Conservation (phyloP, 75 land plant genomes). For the Sequoia sempervirens region DNA sequence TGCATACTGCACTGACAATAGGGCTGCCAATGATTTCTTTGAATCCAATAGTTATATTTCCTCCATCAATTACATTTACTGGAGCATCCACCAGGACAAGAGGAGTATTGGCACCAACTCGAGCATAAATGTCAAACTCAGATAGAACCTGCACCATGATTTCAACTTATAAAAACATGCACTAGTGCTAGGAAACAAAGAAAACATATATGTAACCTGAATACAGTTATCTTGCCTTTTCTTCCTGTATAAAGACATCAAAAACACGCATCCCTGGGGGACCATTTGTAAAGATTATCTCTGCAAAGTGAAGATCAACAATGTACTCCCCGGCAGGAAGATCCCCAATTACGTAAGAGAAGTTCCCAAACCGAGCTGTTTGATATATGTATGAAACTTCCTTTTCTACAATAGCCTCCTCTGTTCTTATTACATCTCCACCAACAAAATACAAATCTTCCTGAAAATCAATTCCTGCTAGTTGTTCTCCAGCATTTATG, state of each 20-base stretch:
- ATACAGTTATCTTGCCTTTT: slow-evolving; percentile 39
- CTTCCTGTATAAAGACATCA: slow-evolving; percentile 56
- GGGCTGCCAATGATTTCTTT: slow-evolving; percentile 62
- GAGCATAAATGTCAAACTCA: slow-evolving; percentile 60
- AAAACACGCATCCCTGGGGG: slow-evolving; percentile 75
- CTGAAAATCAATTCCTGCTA: slow-evolving; percentile 19
- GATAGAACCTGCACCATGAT: slow-evolving; percentile 45
- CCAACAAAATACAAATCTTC: slow-evolving; percentile 54
- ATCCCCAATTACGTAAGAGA: slow-evolving; percentile 39
- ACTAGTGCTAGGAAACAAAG: not conserved
- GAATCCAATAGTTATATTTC: slow-evolving; percentile 42
- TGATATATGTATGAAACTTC: slow-evolving; percentile 47
- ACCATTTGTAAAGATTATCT: slow-evolving; percentile 65
- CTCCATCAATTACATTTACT: slow-evolving; percentile 26
- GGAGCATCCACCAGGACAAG: slow-evolving; percentile 40
- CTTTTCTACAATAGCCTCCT: slow-evolving; percentile 36
- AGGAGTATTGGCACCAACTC: slow-evolving; percentile 70
- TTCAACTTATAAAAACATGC: not conserved
- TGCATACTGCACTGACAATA: slow-evolving; percentile 54
- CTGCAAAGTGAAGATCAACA: slow-evolving; percentile 88
- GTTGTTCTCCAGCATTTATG: slow-evolving; percentile 44
- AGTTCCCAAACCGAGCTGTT: slow-evolving; percentile 67
- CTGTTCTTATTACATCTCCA: slow-evolving; percentile 62
- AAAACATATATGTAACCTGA: not conserved
- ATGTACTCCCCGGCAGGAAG: slow-evolving; percentile 63